phyloP scores from a whole-genome alignment of 129 eudicot genomes.

The Gnaphalium uliginosum region DNA sequence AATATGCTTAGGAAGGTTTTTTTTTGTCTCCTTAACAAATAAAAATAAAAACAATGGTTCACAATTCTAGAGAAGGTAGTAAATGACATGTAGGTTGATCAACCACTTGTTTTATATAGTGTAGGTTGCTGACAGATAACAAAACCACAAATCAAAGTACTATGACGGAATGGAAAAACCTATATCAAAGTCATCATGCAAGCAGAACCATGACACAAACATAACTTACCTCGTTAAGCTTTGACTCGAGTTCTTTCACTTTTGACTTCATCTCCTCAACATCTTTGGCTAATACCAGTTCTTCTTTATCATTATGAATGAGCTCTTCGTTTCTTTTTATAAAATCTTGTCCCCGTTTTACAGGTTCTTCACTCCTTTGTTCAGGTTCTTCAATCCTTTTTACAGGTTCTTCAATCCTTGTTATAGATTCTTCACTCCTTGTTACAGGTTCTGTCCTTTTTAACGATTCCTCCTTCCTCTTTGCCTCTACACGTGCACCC shows the following conservation, averaged over 20 bases:
- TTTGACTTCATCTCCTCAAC: conserved; percentile 56
- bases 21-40: neutral
- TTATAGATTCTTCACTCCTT: conserved; percentile 19
- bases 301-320: conserved; percentile 34
- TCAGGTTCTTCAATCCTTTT: conserved; percentile 24
- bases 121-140: neutral
- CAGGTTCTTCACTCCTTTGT: conserved; percentile 28
- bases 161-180: neutral
- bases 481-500: conserved; percentile 27
- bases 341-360: conserved; percentile 24
- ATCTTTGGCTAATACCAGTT: conserved; percentile 43
- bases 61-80: neutral
- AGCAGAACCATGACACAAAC: conserved; percentile 9
- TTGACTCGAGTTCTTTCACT: conserved; percentile 60
- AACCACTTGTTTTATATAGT: conserved; percentile 9
- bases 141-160: neutral
- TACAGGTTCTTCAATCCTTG: conserved; percentile 22
- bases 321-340: conserved; percentile 19
- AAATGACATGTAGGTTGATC: neutral
- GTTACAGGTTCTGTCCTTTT: conserved; percentile 21
- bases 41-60: neutral
- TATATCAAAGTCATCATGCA: neutral
- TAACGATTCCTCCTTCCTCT: conserved; percentile 32
- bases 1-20: neutral
- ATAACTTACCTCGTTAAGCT: conserved; percentile 59